These are phyloP conservation scores for Parastagonospora nodorum DNA, from an alignment of 2,329 filamentous ascomycete genomes.

Conservation along the genomic window DNA sequence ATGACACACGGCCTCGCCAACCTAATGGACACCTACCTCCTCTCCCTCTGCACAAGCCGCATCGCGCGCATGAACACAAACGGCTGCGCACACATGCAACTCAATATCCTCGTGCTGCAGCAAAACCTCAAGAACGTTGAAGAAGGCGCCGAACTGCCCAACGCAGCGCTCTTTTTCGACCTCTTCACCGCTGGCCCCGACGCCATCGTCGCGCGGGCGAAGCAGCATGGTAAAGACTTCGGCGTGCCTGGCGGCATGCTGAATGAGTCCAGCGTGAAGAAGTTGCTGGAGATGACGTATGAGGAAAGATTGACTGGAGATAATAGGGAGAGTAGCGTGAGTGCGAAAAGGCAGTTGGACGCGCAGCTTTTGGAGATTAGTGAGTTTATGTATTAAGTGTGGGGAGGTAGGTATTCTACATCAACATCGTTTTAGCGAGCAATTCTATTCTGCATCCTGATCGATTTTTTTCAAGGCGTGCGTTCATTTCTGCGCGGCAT, in stretches of 20 bases:
- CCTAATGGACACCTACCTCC: constrained; percentile 79
- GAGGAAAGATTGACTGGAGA: constrained; percentile 63
- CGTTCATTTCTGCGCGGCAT: neutral
- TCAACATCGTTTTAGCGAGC: neutral
- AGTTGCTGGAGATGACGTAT: constrained; percentile 49
- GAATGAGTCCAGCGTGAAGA: constrained; percentile 47
- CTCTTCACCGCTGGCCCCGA: constrained; percentile 71
- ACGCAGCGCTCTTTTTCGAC: constrained; percentile 70
- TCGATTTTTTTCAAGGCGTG: neutral
- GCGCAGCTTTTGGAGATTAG: constrained; percentile 72
- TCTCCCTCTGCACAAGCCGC: constrained; percentile 65
- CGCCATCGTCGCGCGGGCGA: constrained; percentile 66
- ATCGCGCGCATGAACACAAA: constrained; percentile 83
- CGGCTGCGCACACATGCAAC: constrained; percentile 84
- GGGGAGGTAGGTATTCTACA: neutral
- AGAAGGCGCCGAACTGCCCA: constrained; percentile 66
- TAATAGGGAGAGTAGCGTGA: constrained; percentile 67
- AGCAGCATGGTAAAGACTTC: constrained; percentile 45
- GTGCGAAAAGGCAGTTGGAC: constrained; percentile 71
- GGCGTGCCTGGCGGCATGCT: constrained; percentile 38
- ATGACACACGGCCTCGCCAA: constrained; percentile 76
- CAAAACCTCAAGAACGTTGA: constrained; percentile 97
- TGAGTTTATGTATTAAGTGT: constrained; percentile 65
- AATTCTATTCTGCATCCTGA: neutral
- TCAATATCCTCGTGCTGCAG: constrained; percentile 93